Evolutionary conservation across 192 early-diverging fungal species (phyloP).

Genomic region (Pecoramyces ruminantium): DNA sequence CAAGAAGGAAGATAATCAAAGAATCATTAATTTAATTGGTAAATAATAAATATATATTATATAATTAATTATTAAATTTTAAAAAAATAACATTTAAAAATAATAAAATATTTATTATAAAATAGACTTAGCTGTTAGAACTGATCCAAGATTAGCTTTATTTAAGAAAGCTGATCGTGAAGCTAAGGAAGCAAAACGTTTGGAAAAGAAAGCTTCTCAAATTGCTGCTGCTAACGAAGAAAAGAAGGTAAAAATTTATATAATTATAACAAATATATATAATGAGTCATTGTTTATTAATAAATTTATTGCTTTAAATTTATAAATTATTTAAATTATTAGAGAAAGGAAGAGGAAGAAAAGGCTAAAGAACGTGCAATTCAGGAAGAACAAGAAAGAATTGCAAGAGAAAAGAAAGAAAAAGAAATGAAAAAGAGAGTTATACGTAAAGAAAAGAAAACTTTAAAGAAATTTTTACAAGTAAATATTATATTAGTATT

Average conservation of each 20-base stretch:
- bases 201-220: constrained; percentile 55
- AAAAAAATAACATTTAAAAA: not conserved
- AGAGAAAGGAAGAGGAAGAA: not conserved
- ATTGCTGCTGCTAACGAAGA: constrained; percentile 39
- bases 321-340: not conserved
- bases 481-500: no score
- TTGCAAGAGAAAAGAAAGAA: constrained; percentile 36
- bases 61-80: not conserved
- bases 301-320: no score
- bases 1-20: constrained; percentile 96
- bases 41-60: not conserved
- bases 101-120: no score
- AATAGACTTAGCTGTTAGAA: constrained; percentile 59
- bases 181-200: constrained; percentile 78
- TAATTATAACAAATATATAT: no score
- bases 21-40: constrained; percentile 21
- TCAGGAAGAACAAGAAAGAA: constrained; percentile 12
- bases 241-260: constrained; percentile 12
- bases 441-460: constrained; percentile 83
- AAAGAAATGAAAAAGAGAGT: constrained; percentile 74
- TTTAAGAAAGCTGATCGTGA: constrained; percentile 84
- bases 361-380: not conserved
- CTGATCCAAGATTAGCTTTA: constrained; percentile 76
- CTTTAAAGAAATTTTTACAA: constrained; percentile 49
- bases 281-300: no score